Base-by-base conservation (phyloP, 2,329 filamentous ascomycete genomes). In the Xylaria sp. region DNA sequence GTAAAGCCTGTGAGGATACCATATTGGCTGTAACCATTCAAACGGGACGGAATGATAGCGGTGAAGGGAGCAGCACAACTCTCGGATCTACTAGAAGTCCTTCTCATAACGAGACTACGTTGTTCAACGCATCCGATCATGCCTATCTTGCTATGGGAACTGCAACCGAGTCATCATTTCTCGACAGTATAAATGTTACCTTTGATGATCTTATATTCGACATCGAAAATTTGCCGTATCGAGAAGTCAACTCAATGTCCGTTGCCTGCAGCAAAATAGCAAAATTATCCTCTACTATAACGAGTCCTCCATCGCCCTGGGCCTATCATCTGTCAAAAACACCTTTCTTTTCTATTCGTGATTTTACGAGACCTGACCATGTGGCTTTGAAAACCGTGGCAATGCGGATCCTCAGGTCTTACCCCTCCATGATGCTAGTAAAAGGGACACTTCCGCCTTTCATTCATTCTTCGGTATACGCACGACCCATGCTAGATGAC, bases 381-480 rank as follows among this genome's bases (percentile, higher is more conserved):
- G 17, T 58, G 15, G 53, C 27, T 42, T 33, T 50, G 3, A 44
- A 45, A 27, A 58, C 53, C 11, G 36, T 63, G 15, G 61, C 61
- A 20, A 58, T 63, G 53, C 42, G 61, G 6, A 17, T 57, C 9
- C 33, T 63, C 1, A 20, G 17, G 15, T 63, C 61, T 13, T 63
- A 50, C 17, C 53, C 61, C 5, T 50, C 27, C 13, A 63, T 63
- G 53, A 58, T 63, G 53, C 38, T 33, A 20, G 42, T 42, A 27
- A 50, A 49, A 42, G 53, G 61, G 29, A 20, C 42, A 20, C 36
- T 58, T 29, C 61, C 54, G 5, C 61, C 61, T 10, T 63, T 63
- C 22, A 53, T 63, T 11, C 49, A 58, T 25, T 38, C 17, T 39
- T 25, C 61, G 1, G 45, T 31, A 49, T 56, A 29, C 33, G 15